Conservation (phyloP, 2,329 filamentous ascomycete species). For the Microcyclospora tardicrescens region DNA sequence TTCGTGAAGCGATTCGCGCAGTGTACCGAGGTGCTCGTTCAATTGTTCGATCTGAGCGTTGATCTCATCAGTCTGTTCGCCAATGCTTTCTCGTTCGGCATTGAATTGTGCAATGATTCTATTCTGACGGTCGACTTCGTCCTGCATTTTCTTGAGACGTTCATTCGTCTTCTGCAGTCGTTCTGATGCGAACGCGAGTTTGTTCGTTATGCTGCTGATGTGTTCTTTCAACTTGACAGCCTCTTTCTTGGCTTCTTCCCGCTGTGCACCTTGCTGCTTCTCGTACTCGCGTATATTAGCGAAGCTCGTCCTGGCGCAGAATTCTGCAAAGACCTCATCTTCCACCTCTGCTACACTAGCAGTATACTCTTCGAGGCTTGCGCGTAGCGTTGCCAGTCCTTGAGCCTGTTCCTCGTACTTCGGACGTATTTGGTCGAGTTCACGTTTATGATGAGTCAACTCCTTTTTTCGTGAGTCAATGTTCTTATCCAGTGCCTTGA, state of each 20-base stretch:
- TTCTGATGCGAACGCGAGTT: conserved; percentile 53
- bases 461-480: conserved; percentile 73
- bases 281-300: conserved; percentile 85
- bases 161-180: conserved; percentile 56
- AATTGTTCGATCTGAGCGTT: conserved; percentile 67
- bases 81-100: conserved; percentile 59
- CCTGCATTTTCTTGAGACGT: conserved; percentile 57
- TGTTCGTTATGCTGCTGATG: conserved; percentile 54
- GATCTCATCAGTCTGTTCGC: conserved; percentile 58
- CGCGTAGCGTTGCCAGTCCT: conserved; percentile 51
- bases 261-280: conserved; percentile 78
- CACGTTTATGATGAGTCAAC: conserved; percentile 56
- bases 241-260: conserved; percentile 80
- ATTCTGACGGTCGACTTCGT: conserved; percentile 52
- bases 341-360: conserved; percentile 66
- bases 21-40: conserved; percentile 55
- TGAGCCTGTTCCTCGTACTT: conserved; percentile 62
- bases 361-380: conserved; percentile 43
- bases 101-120: conserved; percentile 57
- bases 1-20: conserved; percentile 53
- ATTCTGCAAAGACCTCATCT: conserved; percentile 72
- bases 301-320: conserved; percentile 80
- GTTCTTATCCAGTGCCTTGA: conserved; percentile 69
- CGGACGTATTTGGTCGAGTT: conserved; percentile 63
- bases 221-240: conserved; percentile 79